Base-by-base conservation (phyloP, 2,329 filamentous ascomycete genomes). In the Dryadomyces quercus-mongolicae region DNA sequence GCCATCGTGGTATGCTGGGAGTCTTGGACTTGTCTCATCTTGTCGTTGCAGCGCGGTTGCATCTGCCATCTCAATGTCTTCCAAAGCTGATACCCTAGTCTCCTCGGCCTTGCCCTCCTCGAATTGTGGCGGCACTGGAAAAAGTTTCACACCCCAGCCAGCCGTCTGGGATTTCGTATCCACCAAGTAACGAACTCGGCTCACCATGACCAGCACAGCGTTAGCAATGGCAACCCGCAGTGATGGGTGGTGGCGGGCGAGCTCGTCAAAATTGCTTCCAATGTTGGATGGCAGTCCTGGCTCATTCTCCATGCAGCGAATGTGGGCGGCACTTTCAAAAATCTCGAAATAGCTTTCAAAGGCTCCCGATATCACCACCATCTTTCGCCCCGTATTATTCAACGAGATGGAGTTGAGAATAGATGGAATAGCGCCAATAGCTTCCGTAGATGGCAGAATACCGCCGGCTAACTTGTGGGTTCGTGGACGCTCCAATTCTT, bases 321-420 rank as follows among this genome's bases (percentile, higher is more conserved):
- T 82, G 68, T 99, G 94, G 16, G 82, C 78, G 2, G 90, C 84
- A 60, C 89, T 97, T 68, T 96, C 88, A 60, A 98, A 98, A n/a
- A 97, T 89, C 65, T 96, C 88, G 60, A 98, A 86, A 66, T 91
- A 97, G 61, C 82, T 87, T 55, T 91, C 84, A 47, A 98, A 76
- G 1, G 89, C 91, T 55, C 82, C 77, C 0, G 91, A 96, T 0
- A 82, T 79, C 55, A 89, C 83, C 62, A 98, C 94, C 65, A 96
- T 78, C 62, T 86, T 86, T 75, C 96, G 86, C 9, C 93, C 93
- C 31, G 81, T 76, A 58, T 88, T 85, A 62, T 96, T 96, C 54
- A 99, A 72, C 61, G 88, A 98, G 53, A 99, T 95, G 5, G 93
- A 91, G 58, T 92, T 92, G 62, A 98, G 86, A 2, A 92, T 90